phyloP scores from a whole-genome alignment of 176 grass and related monocot species.

The Tillandsia leiboldiana region DNA sequence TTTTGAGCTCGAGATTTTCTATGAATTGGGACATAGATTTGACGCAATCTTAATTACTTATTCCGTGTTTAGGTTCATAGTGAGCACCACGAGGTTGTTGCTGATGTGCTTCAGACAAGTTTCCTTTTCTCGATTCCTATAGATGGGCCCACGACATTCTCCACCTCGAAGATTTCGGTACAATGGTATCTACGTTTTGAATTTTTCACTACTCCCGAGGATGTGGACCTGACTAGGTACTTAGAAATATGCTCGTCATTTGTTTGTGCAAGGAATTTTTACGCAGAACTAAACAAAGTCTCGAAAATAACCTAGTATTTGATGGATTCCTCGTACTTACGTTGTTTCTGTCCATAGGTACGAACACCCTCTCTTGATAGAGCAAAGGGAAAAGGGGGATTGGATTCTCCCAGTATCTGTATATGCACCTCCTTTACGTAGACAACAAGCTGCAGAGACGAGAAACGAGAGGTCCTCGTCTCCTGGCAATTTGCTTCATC shows the following conservation, averaged over 20 bases:
- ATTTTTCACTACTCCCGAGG: constrained; percentile 79
- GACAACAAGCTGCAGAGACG: constrained; percentile 46
- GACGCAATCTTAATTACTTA: not conserved
- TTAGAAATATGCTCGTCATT: not conserved
- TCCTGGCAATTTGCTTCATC: constrained; percentile 53
- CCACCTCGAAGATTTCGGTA: constrained; percentile 75
- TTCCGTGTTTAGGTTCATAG: constrained; percentile 51
- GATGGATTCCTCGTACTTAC: not conserved
- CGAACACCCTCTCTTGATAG: constrained; percentile 73
- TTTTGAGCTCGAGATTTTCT: not conserved
- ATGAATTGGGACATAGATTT: not conserved
- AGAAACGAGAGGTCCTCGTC: constrained; percentile 57
- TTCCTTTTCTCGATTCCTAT: constrained; percentile 95
- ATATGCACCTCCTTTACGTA: constrained; percentile 59
- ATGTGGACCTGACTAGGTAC: constrained; percentile 65
- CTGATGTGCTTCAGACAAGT: constrained; percentile 81
- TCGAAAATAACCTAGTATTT: not conserved
- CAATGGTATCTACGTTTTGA: constrained; percentile 91
- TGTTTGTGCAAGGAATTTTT: not conserved
- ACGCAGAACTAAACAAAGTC: no score
- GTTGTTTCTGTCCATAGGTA: constrained; percentile 29
- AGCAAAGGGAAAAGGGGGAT: constrained; percentile 90
- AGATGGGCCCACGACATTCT: constrained; percentile 89
- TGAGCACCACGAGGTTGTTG: constrained; percentile 90
- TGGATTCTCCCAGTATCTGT: constrained; percentile 87